A percentile compares a stretch with the other conserved stretches of the same genome.
Evolutionary conservation across 768 basidiomycete genomes (phyloP).

Genomic region (Clitopilus passeckerianus): DNA sequence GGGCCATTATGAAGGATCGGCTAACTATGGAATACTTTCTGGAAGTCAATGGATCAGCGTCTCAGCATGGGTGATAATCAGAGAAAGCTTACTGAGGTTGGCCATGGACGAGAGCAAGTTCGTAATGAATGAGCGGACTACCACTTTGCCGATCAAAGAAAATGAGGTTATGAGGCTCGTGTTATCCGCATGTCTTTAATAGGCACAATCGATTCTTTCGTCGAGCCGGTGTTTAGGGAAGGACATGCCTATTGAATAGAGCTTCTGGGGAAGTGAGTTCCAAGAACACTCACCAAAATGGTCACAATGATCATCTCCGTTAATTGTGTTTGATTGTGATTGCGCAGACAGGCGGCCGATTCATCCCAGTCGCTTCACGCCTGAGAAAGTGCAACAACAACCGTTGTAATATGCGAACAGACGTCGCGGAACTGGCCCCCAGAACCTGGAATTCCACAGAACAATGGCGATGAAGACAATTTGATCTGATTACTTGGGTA

Average conservation of each 20-base stretch:
- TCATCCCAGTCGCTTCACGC: background rate
- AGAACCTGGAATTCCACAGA: background rate
- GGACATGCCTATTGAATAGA: background rate
- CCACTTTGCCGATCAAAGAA: constrained; percentile 1
- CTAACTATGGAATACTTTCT: background rate
- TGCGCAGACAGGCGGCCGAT: background rate
- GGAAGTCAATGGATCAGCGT: background rate
- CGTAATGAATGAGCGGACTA: background rate
- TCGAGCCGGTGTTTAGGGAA: background rate
- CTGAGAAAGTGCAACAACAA: background rate
- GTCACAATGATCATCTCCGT: background rate
- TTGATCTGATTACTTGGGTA: background rate
- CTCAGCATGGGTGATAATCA: background rate
- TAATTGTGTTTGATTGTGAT: background rate
- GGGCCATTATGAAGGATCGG: background rate
- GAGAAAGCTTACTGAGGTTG: background rate
- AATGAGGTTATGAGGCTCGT: background rate
- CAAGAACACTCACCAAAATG: background rate
- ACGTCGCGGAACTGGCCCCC: background rate
- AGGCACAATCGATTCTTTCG: background rate
- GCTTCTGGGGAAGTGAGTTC: background rate
- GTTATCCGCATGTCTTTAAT: background rate
- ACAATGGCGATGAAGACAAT: background rate
- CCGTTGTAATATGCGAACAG: background rate
- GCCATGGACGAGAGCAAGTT: background rate